These are phyloP conservation scores for Tetrahymena elliotti DNA, from an alignment of 73 alveolate species.

Conservation along the genomic window DNA sequence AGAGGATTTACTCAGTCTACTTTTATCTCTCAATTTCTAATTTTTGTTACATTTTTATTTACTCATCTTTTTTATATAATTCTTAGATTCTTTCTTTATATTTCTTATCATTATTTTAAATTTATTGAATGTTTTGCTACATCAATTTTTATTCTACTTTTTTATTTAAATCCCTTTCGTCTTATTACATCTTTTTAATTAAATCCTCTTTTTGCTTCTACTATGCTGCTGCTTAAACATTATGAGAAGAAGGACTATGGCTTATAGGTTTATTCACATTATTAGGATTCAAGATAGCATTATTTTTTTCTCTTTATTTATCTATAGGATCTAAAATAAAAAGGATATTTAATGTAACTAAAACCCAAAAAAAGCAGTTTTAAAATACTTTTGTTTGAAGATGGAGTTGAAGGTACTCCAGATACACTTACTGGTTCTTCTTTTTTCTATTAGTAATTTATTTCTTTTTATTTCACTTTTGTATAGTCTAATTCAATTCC, in stretches of 20 bases:
- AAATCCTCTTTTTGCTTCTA: background rate
- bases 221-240: background rate
- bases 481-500: background rate
- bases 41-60: background rate
- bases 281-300: background rate
- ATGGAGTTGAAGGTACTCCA: background rate
- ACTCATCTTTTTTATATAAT: background rate
- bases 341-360: background rate
- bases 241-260: background rate
- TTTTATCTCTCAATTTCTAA: background rate
- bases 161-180: background rate
- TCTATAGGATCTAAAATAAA: background rate
- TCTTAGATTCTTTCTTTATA: background rate
- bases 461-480: slow-evolving; percentile 6
- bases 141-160: background rate
- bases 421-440: background rate
- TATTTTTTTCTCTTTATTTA: background rate
- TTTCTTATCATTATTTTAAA: background rate
- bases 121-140: background rate
- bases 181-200: background rate
- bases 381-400: background rate
- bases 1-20: background rate
- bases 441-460: background rate
- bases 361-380: background rate
- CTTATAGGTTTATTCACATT: background rate